Base-by-base conservation (phyloP, 371 early-diverging fungal species). In the Mucor velutinosus region DNA sequence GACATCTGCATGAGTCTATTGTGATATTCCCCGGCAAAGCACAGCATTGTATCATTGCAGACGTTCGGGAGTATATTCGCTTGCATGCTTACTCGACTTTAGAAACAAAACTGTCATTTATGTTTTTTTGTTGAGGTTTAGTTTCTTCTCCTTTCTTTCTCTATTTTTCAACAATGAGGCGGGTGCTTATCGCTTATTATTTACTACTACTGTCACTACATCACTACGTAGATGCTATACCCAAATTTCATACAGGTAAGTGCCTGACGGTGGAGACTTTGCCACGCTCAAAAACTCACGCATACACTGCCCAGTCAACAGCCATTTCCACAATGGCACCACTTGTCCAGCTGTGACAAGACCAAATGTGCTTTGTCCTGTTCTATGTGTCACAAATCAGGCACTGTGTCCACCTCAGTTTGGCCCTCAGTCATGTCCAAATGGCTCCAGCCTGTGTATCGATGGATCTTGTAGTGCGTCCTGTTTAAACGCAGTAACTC, bases 211-310 rank as follows among this genome's bases (percentile, higher is more conserved):
- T 33, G 37, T 37, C 37, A 37, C 5, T 37, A 14, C 2, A 14
- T 14, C 37, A 0, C 14, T 37, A 14, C 15, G 37, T 37, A 5
- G 15, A 35, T 1, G 70, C 72, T n/a, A 58, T 78, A 32, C 78
- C 75, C 3, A 43, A 65, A 47, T 78, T 78, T 59, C 60, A 78
- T 58, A 69, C 49, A 58, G 75, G 78, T 75, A 61, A 59, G 41
- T 11, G 14, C 3, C 10, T 14, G 37, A 37, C 37, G 12, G n/a
- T n/a, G 1, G 15, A 4, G 37, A 5, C 14, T 14, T 14, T 6
- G 2, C n/a, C 33, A 33, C 49, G 19, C 19, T 3, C 14, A 6
- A 23, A 15, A 55, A 37, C 12, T 57, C 21, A 62, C 32, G 17
- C n/a, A n/a, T 30, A 33, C 33, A 33, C 1, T 21, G 4, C 19